A percentile compares a stretch with the other conserved stretches of the same genome.
Evolutionary conservation across 208 protist species (phyloP).

Genomic region (Trypanosoma scelopori): DNA sequence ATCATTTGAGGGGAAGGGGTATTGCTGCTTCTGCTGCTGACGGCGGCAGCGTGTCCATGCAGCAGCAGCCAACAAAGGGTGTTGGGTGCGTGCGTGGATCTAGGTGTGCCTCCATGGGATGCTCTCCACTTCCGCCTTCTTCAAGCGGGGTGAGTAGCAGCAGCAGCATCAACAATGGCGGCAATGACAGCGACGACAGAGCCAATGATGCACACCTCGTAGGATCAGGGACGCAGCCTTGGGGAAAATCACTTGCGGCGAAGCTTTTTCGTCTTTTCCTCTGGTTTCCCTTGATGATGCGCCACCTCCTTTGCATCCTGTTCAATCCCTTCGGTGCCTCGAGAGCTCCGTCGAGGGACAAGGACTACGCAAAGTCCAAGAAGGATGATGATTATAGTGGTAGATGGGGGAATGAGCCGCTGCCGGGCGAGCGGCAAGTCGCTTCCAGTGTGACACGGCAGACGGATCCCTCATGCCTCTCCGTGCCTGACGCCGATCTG

Average conservation of each 20-base stretch:
- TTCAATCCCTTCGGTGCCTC: background rate
- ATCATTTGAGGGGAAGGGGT: too few relatives aligned
- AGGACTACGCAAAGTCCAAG: background rate
- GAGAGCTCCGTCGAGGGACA: background rate
- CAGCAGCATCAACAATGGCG: background rate
- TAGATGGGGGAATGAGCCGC: too few relatives aligned
- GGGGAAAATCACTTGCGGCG: background rate
- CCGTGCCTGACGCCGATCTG: background rate
- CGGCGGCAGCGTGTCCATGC: too few relatives aligned
- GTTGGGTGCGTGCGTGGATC: background rate
- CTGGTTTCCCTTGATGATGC: background rate
- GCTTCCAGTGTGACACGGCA: too few relatives aligned
- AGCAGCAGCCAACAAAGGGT: too few relatives aligned
- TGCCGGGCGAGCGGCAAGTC: too few relatives aligned
- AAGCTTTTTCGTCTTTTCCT: background rate
- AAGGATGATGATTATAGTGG: conserved; percentile 3
- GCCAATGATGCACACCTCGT: background rate
- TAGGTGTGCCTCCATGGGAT: background rate
- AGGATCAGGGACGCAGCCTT: background rate
- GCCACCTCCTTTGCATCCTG: background rate
- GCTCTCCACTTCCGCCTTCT: background rate
- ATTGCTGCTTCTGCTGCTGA: too few relatives aligned
- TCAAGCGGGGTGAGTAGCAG: background rate
- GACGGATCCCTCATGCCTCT: too few relatives aligned
- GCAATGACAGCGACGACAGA: background rate